Percentiles rank a stretch among this genome's conserved stretches.
phyloP scores from a whole-genome alignment of 2,329 filamentous ascomycete species.

The Graphilbum sp. region DNA sequence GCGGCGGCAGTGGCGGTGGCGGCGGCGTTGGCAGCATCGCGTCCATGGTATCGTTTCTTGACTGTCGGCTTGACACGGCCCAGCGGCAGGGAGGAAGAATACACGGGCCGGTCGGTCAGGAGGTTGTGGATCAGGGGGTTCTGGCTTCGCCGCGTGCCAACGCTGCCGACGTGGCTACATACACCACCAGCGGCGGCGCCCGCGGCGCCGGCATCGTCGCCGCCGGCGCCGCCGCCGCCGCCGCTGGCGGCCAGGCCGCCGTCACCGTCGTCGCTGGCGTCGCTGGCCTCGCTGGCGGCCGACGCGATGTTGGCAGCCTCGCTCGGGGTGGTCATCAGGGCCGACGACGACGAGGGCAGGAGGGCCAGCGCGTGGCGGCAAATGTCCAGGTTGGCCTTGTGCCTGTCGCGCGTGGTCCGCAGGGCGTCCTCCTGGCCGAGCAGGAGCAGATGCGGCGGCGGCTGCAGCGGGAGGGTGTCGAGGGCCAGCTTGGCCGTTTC shows the following conservation, averaged over 20 bases:
- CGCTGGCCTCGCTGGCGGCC: no score
- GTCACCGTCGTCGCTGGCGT: constrained; percentile 1
- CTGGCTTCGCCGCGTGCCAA: constrained; percentile 36
- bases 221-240: constrained; percentile 2
- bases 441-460: not conserved
- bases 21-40: not conserved
- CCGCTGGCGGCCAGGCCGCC: constrained; percentile 4
- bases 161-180: constrained; percentile 31
- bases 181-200: constrained; percentile 21
- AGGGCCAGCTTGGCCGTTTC: constrained; percentile 50
- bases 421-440: not conserved
- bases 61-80: constrained; percentile 40
- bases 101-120: constrained; percentile 82
- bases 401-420: constrained; percentile 19
- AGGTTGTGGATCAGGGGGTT: constrained; percentile 94
- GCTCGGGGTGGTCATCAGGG: constrained; percentile 69
- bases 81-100: constrained; percentile 77
- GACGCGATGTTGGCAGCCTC: constrained; percentile 54
- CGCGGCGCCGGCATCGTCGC: not conserved
- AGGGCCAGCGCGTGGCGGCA: constrained; percentile 54
- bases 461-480: constrained; percentile 8
- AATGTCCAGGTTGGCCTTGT: constrained; percentile 58
- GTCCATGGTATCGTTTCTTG: no score
- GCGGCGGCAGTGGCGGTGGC: not conserved
- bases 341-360: constrained; percentile 72